phyloP scores from a whole-genome alignment of 768 basidiomycete genomes.

The Tricholoma matsutake region DNA sequence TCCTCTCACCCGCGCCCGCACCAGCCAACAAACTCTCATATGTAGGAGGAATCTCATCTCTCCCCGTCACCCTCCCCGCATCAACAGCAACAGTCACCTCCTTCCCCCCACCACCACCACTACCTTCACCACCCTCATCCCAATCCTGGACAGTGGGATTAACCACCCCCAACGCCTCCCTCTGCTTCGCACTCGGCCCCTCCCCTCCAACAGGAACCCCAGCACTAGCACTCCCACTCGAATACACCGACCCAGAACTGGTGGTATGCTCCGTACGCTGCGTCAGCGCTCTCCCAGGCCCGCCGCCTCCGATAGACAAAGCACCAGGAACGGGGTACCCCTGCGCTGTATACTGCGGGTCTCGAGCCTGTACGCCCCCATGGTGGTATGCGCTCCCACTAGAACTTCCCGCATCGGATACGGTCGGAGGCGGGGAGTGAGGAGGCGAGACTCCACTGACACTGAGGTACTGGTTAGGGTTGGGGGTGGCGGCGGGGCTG shows the following conservation, averaged over 20 bases:
- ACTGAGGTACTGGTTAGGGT: background rate
- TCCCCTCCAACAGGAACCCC: background rate
- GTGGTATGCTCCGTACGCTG: background rate
- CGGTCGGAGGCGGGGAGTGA: background rate
- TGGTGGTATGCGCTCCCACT: background rate
- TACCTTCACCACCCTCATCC: constrained; percentile 1
- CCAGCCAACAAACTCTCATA: constrained; percentile 26
- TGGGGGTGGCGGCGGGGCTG: background rate
- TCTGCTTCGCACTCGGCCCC: constrained; percentile 19
- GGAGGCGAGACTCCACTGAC: background rate
- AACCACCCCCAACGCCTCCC: constrained; percentile 18
- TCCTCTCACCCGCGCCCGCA: background rate
- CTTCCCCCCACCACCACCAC: constrained; percentile 21
- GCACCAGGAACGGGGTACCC: background rate
- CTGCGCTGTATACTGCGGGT: background rate
- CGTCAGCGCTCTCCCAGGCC: background rate
- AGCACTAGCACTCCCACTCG: background rate
- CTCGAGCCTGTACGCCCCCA: background rate
- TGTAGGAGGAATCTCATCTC: constrained; percentile 27
- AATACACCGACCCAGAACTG: background rate
- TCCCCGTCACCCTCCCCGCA: constrained; percentile 17
- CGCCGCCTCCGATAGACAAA: background rate
- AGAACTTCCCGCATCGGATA: background rate
- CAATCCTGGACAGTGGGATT: constrained; percentile 4
- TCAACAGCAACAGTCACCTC: constrained; percentile 10